Evolutionary conservation across 2,329 filamentous ascomycete genomes (phyloP), one percentile per base, ranked within the genome.

Genomic region (Coleophoma crateriformis): DNA sequence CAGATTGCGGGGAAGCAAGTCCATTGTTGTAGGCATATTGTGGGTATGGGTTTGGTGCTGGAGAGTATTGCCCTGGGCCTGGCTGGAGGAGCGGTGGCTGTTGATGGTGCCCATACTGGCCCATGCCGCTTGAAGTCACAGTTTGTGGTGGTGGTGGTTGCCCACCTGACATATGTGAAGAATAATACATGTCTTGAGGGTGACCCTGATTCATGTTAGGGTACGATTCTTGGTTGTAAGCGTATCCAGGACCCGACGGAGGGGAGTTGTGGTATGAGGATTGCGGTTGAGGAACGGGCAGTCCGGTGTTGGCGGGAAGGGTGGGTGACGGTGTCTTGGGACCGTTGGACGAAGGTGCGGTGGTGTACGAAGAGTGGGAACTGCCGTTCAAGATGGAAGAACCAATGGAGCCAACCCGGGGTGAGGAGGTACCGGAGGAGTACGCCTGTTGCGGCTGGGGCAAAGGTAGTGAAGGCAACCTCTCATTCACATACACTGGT

Each of bases 151-250:
- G 77, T 61, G 87, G 87, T 52, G 83, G 77, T 66, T 88, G 88
- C 53, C 85, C 85, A 58, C 84, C 81, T 61, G 88, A 87, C 75
- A 95, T 85, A 69, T 94, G 88, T 61, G 78, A 73, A 65, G 85
- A 79, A 64, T 94, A 90, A 68, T 95, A 94, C 84, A 95, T 88
- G 61, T 95, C 92, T 59, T 83, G 77, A 63, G 83, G 81, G 32
- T 44, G 41, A 61, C 80, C 79, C 70, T 87, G 85, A 73, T 95
- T 95, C 91, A 96, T 96, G 70, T 67, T 75, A 63, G 65, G 61
- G 45, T 65, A 68, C 35, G 61, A 54, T 22, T 67, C 64, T 47
- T 67, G 64, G 35, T 60, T 63, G 58, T 72, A 73, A 13, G 61
- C 54, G 56, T 74, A 75, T 34, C 64, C 61, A 39, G 72, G 67